Conservation (phyloP, 805 yeast species). For the Ogataea chonburiensis region DNA sequence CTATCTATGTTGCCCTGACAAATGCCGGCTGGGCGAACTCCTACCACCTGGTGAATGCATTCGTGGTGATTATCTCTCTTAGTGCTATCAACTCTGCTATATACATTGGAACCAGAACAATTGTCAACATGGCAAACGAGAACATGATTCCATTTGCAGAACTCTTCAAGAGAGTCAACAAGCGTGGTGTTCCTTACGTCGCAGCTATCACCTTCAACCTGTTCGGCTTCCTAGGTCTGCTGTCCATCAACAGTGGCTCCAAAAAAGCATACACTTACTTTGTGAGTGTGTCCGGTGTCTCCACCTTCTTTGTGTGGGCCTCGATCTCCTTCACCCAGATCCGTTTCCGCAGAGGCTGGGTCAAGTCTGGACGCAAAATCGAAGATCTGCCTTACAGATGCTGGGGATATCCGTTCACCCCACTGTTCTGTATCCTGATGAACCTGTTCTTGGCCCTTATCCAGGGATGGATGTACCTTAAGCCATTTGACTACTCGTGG, state of each 20-base stretch:
- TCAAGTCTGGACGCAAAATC: constrained; percentile 39
- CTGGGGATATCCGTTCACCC: constrained; percentile 50
- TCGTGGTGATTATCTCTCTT: constrained; percentile 60
- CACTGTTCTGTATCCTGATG: constrained; percentile 47
- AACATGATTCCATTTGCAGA: constrained; percentile 41
- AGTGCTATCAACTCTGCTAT: constrained; percentile 71
- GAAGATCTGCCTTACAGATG: constrained; percentile 55
- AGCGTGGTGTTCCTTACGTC: constrained; percentile 61
- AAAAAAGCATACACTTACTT: constrained; percentile 59
- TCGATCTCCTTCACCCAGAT: constrained; percentile 54
- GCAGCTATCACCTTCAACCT: constrained; percentile 55
- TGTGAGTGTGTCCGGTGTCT: constrained; percentile 63
- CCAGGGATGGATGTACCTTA: constrained; percentile 64
- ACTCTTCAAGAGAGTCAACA: constrained; percentile 49
- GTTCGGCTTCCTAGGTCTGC: constrained; percentile 54
- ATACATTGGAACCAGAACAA: constrained; percentile 66
- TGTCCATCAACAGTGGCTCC: constrained; percentile 59
- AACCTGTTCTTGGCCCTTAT: constrained; percentile 54
- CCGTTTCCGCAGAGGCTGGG: constrained; percentile 53
- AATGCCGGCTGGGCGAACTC: constrained; percentile 53
- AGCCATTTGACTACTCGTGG: constrained; percentile 53
- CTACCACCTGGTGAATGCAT: constrained; percentile 57
- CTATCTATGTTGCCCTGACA: constrained; percentile 47
- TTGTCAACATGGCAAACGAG: constrained; percentile 61
- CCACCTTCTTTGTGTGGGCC: constrained; percentile 70